Base-by-base conservation (phyloP, 192 early-diverging fungal species). In the Entomortierella chlamydospora region DNA sequence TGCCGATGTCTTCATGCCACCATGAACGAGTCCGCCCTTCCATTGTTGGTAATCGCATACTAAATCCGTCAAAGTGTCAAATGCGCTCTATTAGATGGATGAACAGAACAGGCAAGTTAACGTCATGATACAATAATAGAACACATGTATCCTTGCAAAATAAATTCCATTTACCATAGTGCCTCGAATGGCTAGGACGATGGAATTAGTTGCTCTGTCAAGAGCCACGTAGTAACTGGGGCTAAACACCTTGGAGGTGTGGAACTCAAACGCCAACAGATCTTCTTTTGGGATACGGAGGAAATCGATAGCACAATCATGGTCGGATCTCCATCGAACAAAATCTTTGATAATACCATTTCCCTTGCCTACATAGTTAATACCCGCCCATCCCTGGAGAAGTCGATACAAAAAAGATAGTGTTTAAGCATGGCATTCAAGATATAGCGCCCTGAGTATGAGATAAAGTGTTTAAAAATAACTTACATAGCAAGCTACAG, bases 21-120 rank as follows among this genome's bases (percentile, higher is more conserved):
- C 87, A 57, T 94, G 93, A 37, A 93, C 90, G 17, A 92, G 79
- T 0, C 93, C 93, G 50, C 92, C 93, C 54, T 88, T 87, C 92
- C 91, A 93, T 37, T 89, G 91, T 51, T 88, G 84, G 68, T 94
- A 94, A 70, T 91, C 91, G 63, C 92, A 94, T 0, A 88, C 89
- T 22, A 94, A 65, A 70, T 94, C 93, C 0, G 92, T 92, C 30
- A 94, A 63, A 1, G 92, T 90, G 62, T 94, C 93, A 64, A 90
- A 88, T 0, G 87, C 83, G 49, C 91, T 92, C 88, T 89, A 73
- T 29, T 20, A 11, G 26, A 61, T 25, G 23, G 2, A 61, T n/a
- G 12, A 15, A n/a, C 18, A 56, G 18, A 11, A n/a, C n/a, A n/a
- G n/a, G n/a, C n/a, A 13, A 23, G 23, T 54, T 54, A 25, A 23